A percentile compares a stretch with the other conserved stretches of the same genome.
Conservation (phyloP, 1,284 basidiomycete genomes). For the Inonotus obliquus region DNA sequence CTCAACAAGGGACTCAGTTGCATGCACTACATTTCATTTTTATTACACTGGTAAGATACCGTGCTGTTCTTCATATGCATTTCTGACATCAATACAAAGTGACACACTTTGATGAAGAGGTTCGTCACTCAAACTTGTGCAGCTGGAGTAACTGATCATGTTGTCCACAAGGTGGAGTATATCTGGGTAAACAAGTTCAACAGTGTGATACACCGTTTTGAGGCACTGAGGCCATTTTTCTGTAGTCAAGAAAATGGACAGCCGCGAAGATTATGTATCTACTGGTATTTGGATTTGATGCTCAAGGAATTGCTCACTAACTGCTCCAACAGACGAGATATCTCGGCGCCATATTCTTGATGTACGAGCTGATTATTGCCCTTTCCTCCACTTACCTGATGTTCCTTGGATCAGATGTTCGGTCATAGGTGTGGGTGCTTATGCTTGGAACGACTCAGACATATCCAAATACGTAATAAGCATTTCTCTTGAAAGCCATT, state of each 20-base stretch:
- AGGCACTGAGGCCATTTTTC: background rate
- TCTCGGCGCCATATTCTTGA: background rate
- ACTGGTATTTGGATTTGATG: background rate
- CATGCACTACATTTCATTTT: background rate
- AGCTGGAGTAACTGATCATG: background rate
- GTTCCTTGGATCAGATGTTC: background rate
- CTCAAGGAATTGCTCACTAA: background rate
- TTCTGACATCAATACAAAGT: background rate
- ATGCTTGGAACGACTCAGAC: background rate
- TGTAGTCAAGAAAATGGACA: background rate
- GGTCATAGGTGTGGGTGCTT: background rate
- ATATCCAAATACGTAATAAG: background rate
- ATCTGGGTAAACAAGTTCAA: background rate
- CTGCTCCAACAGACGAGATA: background rate
- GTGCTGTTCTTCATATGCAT: background rate
- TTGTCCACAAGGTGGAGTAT: background rate
- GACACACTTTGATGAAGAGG: background rate
- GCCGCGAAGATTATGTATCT: slow-evolving; percentile 5
- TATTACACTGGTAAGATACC: background rate
- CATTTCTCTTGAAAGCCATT: background rate
- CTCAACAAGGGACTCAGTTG: background rate
- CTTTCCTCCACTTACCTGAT: background rate
- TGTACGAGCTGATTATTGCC: background rate
- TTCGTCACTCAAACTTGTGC: background rate
- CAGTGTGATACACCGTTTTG: too few species aligned